Base-by-base conservation (phyloP, 1,139 yeast species). In the Debaryomyces nepalensis region DNA sequence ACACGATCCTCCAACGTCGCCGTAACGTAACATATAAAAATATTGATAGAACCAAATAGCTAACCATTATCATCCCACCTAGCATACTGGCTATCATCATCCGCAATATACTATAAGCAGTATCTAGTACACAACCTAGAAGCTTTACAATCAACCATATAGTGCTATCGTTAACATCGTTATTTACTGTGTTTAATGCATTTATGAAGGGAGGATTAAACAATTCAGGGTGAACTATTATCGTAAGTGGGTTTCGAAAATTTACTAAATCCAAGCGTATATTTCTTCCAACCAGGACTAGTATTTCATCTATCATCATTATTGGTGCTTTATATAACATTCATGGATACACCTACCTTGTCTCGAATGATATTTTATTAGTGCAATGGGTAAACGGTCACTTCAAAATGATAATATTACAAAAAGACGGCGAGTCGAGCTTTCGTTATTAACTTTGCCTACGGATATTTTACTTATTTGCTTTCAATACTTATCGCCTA, bases 191-290 rank as follows among this genome's bases (percentile, higher is more conserved):
- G 58, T 37, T 24, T 4, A 34, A 24, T 22, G 37, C 37, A 24
- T 18, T 34, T 23, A 34, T 24, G 29, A 64, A 64, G 8, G 70
- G 70, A 3, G 66, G 68, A 26, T 52, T 57, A 43, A 53, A 63
- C n/a, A 53, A 47, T 18, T 61, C 64, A 4, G 68, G 68, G 34
- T 39, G 33, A 39, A 39, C 16, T n/a, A 39, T 39, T 22, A 33
- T 22, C 27, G 23, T 18, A 16, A 39, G 11, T 24, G 42, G 42
- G 30, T 29, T 22, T 16, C 30, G 7, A 19, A 34, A 12, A 18
- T 34, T 24, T 24, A 16, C 15, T 11, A 34, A 26, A 24, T 34
- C 37, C 30, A 16, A 30, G n/a, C 31, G 37, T 34, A 34, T 34
- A 34, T 34, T 34, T 7, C 26, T 34, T 34, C 12, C 30, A 16